These are phyloP conservation scores for Salvia sclarea DNA, from an alignment of 305 asterid species.

Conservation along the genomic window DNA sequence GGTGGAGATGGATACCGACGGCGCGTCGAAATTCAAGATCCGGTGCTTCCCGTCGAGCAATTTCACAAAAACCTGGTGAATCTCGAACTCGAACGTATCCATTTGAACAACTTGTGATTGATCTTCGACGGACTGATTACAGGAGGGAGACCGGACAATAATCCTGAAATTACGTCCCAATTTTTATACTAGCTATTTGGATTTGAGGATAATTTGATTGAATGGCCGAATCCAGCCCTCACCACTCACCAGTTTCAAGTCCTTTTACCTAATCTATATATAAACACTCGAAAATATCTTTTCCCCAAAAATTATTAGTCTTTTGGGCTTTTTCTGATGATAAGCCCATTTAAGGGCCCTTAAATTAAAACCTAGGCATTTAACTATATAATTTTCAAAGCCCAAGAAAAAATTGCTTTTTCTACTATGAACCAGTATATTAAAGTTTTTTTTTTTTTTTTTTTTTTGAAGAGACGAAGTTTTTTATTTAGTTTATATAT, in stretches of 20 bases:
- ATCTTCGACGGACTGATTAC: background rate
- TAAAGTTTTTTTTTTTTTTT: too few relatives aligned
- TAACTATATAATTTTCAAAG: too few relatives aligned
- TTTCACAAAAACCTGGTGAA: conserved; percentile 72
- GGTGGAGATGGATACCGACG: conserved; percentile 47
- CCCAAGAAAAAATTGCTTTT: too few relatives aligned
- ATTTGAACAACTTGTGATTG: conserved; percentile 22
- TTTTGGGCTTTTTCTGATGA: too few relatives aligned
- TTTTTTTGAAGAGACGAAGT: too few relatives aligned
- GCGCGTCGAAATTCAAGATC: conserved; percentile 57
- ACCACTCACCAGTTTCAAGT: too few relatives aligned
- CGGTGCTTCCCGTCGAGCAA: conserved; percentile 73
- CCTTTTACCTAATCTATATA: too few relatives aligned
- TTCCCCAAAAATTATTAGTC: too few relatives aligned
- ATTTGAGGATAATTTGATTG: background rate
- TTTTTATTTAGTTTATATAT: too few relatives aligned
- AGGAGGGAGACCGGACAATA: background rate
- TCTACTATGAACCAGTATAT: too few relatives aligned
- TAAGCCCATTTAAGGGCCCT: background rate
- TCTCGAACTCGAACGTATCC: conserved; percentile 42
- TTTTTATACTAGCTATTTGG: background rate
- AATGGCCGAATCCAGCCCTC: background rate
- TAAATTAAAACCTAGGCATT: too few relatives aligned
- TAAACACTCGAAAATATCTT: too few relatives aligned
- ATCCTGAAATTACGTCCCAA: background rate